Percentiles rank a stretch among this genome's conserved stretches.
phyloP scores from a whole-genome alignment of 371 early-diverging fungal genomes.

The Mortierella sp. region DNA sequence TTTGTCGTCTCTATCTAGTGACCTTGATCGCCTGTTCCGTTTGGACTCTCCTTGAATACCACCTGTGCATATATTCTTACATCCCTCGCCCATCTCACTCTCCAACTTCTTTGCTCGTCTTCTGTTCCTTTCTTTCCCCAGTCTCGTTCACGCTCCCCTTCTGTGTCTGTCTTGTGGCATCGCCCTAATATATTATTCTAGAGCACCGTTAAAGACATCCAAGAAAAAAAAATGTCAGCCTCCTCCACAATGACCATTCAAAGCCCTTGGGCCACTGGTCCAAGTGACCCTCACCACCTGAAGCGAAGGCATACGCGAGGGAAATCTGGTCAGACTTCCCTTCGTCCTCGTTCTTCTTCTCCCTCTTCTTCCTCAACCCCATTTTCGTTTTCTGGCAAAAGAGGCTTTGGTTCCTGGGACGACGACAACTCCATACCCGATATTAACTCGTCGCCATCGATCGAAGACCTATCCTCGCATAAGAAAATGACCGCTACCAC shows the following conservation, averaged over 20 bases:
- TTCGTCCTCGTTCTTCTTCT: constrained; percentile 9
- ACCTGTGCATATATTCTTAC: neutral
- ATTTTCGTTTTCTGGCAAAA: neutral
- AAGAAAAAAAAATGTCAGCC: constrained; percentile 11
- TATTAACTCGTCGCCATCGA: too few relatives aligned
- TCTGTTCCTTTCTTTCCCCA: neutral
- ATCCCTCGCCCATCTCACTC: constrained; percentile 1
- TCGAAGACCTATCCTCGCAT: too few relatives aligned
- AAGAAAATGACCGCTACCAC: too few relatives aligned
- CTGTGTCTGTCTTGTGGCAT: neutral
- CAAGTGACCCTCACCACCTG: constrained; percentile 27
- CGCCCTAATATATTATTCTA: too few relatives aligned
- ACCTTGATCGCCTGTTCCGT: neutral
- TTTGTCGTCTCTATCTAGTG: neutral
- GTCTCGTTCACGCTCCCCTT: neutral
- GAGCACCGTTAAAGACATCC: too few relatives aligned
- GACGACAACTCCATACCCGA: neutral
- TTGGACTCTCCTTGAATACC: constrained; percentile 18
- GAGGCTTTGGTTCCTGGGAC: neutral
- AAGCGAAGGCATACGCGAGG: constrained; percentile 44
- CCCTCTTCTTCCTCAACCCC: constrained; percentile 6
- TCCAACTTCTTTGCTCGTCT: neutral
- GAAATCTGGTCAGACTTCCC: constrained; percentile 15
- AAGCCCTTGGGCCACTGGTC: constrained; percentile 17
- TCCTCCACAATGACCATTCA: constrained; percentile 5